Percentiles rank a stretch among this genome's conserved stretches.
Evolutionary conservation across 306 rosid species (phyloP).

Genomic region (Chamaecrista fasciculata): DNA sequence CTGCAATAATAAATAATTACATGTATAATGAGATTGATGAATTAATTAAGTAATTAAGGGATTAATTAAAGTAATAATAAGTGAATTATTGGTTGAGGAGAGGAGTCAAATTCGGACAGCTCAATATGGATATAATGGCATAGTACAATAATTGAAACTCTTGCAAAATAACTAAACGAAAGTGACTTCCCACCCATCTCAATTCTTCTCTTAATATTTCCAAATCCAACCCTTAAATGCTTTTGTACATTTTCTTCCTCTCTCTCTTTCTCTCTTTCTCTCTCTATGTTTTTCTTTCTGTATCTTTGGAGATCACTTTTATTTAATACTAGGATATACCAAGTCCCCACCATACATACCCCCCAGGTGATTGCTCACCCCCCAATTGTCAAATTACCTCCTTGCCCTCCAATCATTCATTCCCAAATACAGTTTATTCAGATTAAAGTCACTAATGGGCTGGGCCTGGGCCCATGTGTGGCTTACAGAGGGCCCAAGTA

Average conservation of each 20-base stretch:
- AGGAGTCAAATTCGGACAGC: conserved; percentile 41
- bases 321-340: conserved; percentile 26
- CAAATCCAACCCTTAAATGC: conserved; percentile 43
- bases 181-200: conserved; percentile 53
- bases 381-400: conserved; percentile 4
- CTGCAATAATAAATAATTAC: conserved; percentile 24
- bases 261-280: neutral
- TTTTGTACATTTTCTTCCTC: conserved; percentile 28
- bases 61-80: too few relatives aligned
- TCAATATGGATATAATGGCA: conserved; percentile 23
- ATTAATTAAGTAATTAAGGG: too few relatives aligned
- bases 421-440: too few relatives aligned
- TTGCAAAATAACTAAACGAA: conserved; percentile 52
- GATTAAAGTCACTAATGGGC: too few relatives aligned
- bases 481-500: too few relatives aligned
- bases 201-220: conserved; percentile 46
- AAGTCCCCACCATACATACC: conserved; percentile 25
- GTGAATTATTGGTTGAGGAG: neutral
- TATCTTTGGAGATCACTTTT: neutral
- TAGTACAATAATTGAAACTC: conserved; percentile 31
- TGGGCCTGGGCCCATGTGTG: too few relatives aligned
- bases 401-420: conserved; percentile 31
- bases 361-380: conserved; percentile 32
- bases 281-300: neutral
- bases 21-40: too few relatives aligned